Evolutionary conservation across 495 filamentous ascomycete genomes (phyloP).

Genomic region (Lentithecium fluviatile): DNA sequence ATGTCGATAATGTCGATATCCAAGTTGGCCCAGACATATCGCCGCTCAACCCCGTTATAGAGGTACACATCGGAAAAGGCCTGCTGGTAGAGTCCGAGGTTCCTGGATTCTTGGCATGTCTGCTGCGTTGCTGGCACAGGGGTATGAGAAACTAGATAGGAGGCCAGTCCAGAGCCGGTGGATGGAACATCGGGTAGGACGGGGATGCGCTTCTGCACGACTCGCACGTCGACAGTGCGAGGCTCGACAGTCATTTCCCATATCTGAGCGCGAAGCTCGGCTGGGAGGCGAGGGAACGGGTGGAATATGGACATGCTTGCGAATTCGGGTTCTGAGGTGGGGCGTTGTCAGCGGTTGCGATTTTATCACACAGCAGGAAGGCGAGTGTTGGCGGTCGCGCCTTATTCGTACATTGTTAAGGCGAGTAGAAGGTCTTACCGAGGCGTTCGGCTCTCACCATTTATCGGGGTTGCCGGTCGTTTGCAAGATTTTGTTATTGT

Average conservation of each 20-base stretch:
- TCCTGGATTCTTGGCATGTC: conserved; percentile 13
- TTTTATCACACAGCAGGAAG: neutral
- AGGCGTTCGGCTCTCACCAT: too few relatives aligned
- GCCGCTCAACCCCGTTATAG: neutral
- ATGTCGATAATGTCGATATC: conserved; percentile 12
- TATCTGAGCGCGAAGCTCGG: conserved; percentile 2
- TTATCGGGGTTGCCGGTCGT: too few relatives aligned
- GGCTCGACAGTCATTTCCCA: conserved; percentile 19
- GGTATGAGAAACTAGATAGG: neutral
- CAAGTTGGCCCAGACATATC: conserved; percentile 10
- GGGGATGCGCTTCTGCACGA: neutral
- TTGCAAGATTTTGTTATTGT: too few relatives aligned
- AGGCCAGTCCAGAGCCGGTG: neutral
- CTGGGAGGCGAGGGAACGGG: conserved; percentile 5
- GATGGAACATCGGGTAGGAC: neutral
- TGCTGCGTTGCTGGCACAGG: conserved; percentile 12
- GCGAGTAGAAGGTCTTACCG: too few relatives aligned
- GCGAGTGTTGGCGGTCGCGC: neutral
- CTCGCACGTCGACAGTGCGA: conserved; percentile 8
- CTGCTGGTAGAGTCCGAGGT: conserved; percentile 9
- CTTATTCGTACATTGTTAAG: neutral
- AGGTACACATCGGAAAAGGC: conserved; percentile 4
- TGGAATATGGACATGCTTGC: conserved; percentile 7
- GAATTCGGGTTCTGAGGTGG: neutral
- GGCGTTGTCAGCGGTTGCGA: neutral